phyloP scores from a whole-genome alignment of 2,329 filamentous ascomycete species.

The Massarina eburnea region DNA sequence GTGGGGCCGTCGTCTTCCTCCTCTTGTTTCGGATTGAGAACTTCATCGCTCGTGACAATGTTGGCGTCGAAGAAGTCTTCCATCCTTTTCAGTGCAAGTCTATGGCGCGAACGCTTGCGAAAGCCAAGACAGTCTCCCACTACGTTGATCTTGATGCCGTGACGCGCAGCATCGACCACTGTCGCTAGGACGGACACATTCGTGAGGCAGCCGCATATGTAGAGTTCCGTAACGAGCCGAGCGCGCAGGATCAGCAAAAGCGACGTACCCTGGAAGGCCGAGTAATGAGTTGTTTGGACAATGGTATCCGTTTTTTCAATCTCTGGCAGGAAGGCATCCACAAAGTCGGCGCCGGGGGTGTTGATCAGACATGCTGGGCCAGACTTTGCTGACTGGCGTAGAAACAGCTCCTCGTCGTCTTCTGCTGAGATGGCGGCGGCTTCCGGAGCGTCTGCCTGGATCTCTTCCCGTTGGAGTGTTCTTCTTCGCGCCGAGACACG shows the following conservation, averaged over 20 bases:
- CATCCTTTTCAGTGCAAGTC: conserved; percentile 70
- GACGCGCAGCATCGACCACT: conserved; percentile 82
- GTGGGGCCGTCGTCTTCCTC: conserved; percentile 1
- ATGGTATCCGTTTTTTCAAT: conserved; percentile 58
- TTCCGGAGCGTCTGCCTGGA: conserved; percentile 9
- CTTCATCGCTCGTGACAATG: conserved; percentile 60
- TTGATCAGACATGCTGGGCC: conserved; percentile 47
- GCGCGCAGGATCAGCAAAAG: conserved; percentile 77
- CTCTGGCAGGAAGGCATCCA: conserved; percentile 51
- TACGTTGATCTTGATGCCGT: conserved; percentile 84
- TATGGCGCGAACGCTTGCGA: conserved; percentile 68
- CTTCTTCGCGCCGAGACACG: conserved; percentile 37
- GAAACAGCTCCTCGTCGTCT: conserved; percentile 51
- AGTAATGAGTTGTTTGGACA: conserved; percentile 77
- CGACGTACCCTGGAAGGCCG: conserved; percentile 75
- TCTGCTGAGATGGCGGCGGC: conserved; percentile 11
- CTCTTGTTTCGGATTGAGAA: conserved; percentile 49
- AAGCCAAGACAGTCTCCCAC: conserved; percentile 89
- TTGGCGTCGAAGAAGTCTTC: conserved; percentile 74
- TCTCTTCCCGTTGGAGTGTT: conserved; percentile 27
- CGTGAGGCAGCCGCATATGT: conserved; percentile 81
- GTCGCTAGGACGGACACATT: conserved; percentile 92
- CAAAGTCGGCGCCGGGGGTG: conserved; percentile 53
- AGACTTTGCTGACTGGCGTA: conserved; percentile 41
- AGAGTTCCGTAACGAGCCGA: conserved; percentile 86